phyloP scores from a whole-genome alignment of 257 asterid genomes.

The Nicotiana benthamiana region DNA sequence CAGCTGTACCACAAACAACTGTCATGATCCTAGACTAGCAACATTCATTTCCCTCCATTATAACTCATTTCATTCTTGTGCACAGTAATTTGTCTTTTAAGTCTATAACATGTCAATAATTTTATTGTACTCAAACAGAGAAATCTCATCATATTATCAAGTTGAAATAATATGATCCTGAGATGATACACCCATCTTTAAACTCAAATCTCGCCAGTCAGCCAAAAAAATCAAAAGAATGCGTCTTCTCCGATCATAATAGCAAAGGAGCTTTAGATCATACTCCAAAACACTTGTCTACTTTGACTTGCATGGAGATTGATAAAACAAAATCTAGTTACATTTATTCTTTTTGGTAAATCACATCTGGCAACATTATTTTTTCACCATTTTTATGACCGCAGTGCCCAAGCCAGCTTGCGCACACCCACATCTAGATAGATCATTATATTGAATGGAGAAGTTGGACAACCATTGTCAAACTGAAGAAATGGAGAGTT shows the following conservation, averaged over 20 bases:
- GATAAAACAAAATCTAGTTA: neutral
- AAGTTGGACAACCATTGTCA: neutral
- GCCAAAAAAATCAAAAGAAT: neutral
- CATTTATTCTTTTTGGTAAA: neutral
- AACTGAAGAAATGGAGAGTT: neutral
- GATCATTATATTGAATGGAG: neutral
- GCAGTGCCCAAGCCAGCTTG: neutral
- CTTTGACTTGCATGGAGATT: neutral
- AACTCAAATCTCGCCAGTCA: neutral
- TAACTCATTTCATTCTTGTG: neutral
- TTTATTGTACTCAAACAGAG: neutral
- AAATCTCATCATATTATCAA: neutral
- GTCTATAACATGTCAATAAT: neutral
- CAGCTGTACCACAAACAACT: neutral
- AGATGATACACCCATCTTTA: neutral
- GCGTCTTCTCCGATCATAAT: neutral
- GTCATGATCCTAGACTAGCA: neutral
- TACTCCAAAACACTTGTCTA: neutral
- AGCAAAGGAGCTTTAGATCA: neutral
- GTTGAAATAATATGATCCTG: neutral
- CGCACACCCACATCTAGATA: neutral
- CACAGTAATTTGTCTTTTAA: neutral
- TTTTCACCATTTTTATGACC: neutral
- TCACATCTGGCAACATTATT: neutral
- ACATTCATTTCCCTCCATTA: neutral